Base-by-base conservation (phyloP, 2,329 filamentous ascomycete genomes). In the Monilinia laxa region DNA sequence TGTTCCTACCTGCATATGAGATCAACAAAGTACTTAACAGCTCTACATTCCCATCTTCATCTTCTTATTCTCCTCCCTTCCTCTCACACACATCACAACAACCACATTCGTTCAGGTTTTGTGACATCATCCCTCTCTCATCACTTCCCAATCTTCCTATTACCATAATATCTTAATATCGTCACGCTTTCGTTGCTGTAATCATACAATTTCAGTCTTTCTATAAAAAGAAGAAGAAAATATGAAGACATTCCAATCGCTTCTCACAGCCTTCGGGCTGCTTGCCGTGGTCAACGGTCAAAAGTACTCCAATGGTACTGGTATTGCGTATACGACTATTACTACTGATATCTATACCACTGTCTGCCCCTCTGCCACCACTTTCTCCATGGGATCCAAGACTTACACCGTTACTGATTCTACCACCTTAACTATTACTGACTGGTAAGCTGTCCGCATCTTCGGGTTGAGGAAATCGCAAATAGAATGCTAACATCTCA, bases 381-480 rank as follows among this genome's bases (percentile, higher is more conserved):
- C 76, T 47, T 71, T 84, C 68, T 77, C 78, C 52, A 75, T 80
- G 71, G 77, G 77, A 67, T 76, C 75, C 65, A 72, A 78, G 67
- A 83, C 81, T 68, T 81, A 81, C 76, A 89, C 85, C 72, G 81
- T 92, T 79, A 87, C 87, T 71, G 80, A 84, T 80, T 83, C 80
- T 64, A 79, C 80, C 65, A 79, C 79, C 65, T 72, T 83, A 73
- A 83, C 81, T 72, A 76, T 83, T 73, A 80, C 78, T 68, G 74
- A 80, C 74, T 82, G 81, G 64, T 62, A 60, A 53, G 38, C 53
- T 23, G 23, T 16, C 9, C n/a, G 28, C 7, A 3, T 28, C 23
- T 35, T 45, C 52, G 6, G 16, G 4, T 16, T 1, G 35, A 42
- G 18, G 31, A 57, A 35, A 28, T 23, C 40, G 18, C 14, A n/a